Evolutionary conservation across 768 basidiomycete species (phyloP).

Genomic region (Strobilomyces confusus): DNA sequence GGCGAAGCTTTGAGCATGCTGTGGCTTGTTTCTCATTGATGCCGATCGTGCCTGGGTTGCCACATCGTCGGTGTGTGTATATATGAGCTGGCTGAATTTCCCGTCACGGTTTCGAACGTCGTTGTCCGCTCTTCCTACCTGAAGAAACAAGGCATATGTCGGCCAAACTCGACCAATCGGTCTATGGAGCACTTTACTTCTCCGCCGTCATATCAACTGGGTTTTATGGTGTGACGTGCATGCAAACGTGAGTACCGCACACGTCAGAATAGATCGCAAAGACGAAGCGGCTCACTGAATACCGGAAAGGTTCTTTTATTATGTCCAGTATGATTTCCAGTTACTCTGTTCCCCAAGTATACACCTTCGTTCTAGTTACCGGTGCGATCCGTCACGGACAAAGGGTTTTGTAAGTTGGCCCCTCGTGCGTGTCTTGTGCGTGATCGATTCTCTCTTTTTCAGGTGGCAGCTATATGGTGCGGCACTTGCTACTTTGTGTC

Average conservation of each 20-base stretch:
- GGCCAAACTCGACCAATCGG: not conserved
- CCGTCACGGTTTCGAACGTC: not conserved
- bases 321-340: not conserved
- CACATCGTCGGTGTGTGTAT: not conserved
- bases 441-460: too few species aligned
- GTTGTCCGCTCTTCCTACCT: not conserved
- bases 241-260: too few species aligned
- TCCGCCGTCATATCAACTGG: not conserved
- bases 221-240: too few species aligned
- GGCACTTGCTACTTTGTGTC: too few species aligned
- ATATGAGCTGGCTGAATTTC: not conserved
- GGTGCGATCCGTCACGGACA: not conserved
- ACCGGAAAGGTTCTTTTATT: conserved; percentile 9
- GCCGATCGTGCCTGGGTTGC: not conserved
- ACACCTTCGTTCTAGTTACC: not conserved
- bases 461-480: conserved; percentile 7
- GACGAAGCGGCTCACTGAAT: too few species aligned
- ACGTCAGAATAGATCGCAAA: too few species aligned
- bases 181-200: not conserved
- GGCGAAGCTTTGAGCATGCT: too few species aligned
- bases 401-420: conserved; percentile 13
- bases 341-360: not conserved
- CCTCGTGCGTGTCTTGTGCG: too few species aligned
- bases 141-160: not conserved
- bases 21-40: not conserved